These are phyloP conservation scores for Suillus occidentalis DNA, from an alignment of 768 basidiomycete species.

Conservation along the genomic window DNA sequence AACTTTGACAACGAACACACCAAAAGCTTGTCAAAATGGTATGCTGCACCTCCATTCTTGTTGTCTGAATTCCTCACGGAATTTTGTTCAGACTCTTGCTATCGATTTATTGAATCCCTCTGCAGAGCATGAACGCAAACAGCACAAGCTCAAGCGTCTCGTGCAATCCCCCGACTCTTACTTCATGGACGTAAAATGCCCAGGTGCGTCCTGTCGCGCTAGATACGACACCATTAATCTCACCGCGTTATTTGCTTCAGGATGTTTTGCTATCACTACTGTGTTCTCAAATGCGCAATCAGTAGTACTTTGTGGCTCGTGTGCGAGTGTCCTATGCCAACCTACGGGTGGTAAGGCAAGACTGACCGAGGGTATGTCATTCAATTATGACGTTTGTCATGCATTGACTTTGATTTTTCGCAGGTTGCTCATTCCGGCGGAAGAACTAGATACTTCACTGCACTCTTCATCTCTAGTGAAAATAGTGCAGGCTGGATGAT, in stretches of 20 bases:
- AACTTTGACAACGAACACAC: neutral
- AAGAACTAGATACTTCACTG: slow-evolving; percentile 62
- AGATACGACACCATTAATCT: neutral
- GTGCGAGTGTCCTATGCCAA: slow-evolving; percentile 94
- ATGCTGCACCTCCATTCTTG: neutral
- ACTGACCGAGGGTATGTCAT: slow-evolving; percentile 86
- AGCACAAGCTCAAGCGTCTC: slow-evolving; percentile 99
- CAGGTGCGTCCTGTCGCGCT: slow-evolving; percentile 56
- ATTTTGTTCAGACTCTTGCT: slow-evolving; percentile 79
- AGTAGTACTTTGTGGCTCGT: slow-evolving; percentile 91
- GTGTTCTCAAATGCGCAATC: slow-evolving; percentile 99
- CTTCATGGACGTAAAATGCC: slow-evolving; percentile 99
- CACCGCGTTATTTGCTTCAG: slow-evolving; percentile 37
- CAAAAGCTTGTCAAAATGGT: slow-evolving; percentile 1
- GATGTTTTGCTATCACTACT: slow-evolving; percentile 93
- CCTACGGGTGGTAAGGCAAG: slow-evolving; percentile 98
- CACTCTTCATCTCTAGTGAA: neutral
- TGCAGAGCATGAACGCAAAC: slow-evolving; percentile 77
- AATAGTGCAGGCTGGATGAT: neutral
- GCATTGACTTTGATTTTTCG: slow-evolving; percentile 12
- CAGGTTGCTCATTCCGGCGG: slow-evolving; percentile 97
- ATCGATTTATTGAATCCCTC: slow-evolving; percentile 98
- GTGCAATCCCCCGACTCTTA: slow-evolving; percentile 98
- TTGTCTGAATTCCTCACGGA: no score
- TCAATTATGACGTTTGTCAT: neutral